Evolutionary conservation across 2,329 filamentous ascomycete species (phyloP), one percentile per base, ranked within the genome.

Genomic region (Xylaria hypoxylon): DNA sequence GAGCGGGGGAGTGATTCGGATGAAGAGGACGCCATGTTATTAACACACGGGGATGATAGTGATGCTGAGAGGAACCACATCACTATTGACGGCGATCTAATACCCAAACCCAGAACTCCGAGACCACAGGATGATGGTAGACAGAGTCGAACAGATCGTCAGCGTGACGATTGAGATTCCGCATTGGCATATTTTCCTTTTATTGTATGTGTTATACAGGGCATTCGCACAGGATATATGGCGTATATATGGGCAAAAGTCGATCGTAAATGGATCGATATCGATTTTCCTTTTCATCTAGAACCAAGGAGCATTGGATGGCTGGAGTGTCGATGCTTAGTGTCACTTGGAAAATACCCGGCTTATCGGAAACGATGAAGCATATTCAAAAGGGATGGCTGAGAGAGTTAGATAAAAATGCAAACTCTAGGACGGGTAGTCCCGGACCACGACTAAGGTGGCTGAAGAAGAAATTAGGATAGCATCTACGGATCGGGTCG

Each of bases 1-100:
- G 79, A 78, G 33, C 79, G 74, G 57, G 78, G 73, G 28, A 83
- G 80, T 70, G 80, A 82, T 45, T 71, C 75, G 15, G 84, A 83
- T 26, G 80, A 80, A 62, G 84, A 87, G 48, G 69, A 68, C 13
- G 79, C 79, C 1, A 83, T 82, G 1, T 76, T 87, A 31, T 76
- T 87, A 45, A 78, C 78, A 13, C 78, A 80, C 31, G 79, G 78
- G 55, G 71, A 73, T n/a, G 65, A 70, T 1, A 75, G 76, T 42
- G 81, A 81, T 45, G 72, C 73, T 13, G 79, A 81, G 22, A 77
- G 77, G 19, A 76, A 78, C 10, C 70, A 81, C 1, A 74, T 82
- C 42, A 80, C 80, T 1, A 75, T 78, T 1, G 80, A 83, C 38
- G 81, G 80, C 4, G 80, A 83, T 59, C 73, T 79, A 33, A 75